Percentiles rank a stretch among this genome's conserved stretches.
These are phyloP conservation scores for Eucalyptus camaldulensis DNA, from an alignment of 345 rosid genomes.

Conservation along the genomic window DNA sequence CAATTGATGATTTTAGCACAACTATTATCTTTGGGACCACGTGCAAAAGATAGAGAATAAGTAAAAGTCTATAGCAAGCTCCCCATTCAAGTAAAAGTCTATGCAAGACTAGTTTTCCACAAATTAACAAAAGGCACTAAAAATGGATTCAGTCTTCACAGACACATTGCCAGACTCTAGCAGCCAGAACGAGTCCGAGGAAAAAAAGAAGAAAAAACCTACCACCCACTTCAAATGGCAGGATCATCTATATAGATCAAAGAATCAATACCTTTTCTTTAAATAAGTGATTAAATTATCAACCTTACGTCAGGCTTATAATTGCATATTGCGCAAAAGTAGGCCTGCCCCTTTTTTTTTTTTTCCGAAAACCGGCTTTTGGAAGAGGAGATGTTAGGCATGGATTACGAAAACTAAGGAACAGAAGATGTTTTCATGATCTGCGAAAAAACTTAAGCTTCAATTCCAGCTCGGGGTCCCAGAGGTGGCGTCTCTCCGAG, in stretches of 20 bases:
- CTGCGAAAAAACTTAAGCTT: not conserved
- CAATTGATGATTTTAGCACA: not conserved
- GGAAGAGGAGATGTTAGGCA: not conserved
- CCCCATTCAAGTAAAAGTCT: not conserved
- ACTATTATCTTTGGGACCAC: not conserved
- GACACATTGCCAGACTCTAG: not conserved
- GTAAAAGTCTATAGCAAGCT: not conserved
- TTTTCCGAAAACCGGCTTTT: not conserved
- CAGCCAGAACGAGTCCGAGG: not conserved
- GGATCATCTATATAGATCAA: not conserved
- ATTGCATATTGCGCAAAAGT: not conserved
- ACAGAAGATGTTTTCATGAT: not conserved
- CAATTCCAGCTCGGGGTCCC: not conserved
- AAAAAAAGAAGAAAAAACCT: not conserved
- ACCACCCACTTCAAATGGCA: not conserved
- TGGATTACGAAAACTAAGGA: not conserved
- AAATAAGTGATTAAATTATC: not conserved
- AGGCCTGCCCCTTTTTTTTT: not conserved
- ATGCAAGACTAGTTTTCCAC: not conserved
- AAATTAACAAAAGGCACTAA: not conserved
- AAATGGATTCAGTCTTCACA: not conserved
- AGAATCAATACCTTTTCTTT: not conserved
- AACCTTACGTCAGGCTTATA: not conserved
- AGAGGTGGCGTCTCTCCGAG: not conserved
- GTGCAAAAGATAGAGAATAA: not conserved